Evolutionary conservation across 768 basidiomycete genomes (phyloP).

Genomic region (Panaeolus cyanescens): DNA sequence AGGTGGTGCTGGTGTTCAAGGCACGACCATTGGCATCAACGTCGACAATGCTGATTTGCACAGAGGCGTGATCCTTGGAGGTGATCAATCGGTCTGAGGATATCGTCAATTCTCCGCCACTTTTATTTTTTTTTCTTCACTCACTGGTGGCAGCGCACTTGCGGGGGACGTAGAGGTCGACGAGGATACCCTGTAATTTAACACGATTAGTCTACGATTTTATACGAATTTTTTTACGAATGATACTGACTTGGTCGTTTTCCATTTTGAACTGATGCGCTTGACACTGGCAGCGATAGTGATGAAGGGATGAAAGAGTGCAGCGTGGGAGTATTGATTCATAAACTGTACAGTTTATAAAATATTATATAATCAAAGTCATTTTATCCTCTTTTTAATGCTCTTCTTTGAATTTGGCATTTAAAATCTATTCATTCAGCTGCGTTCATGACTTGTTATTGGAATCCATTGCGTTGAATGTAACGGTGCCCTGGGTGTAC

Average conservation of each 20-base stretch:
- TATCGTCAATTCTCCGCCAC: neutral
- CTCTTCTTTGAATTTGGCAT: no score
- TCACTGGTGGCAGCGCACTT: slow-evolving; percentile 97
- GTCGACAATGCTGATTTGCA: slow-evolving; percentile 93
- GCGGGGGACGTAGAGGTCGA: slow-evolving; percentile 99
- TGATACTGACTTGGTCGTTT: slow-evolving; percentile 79
- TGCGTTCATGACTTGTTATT: no score
- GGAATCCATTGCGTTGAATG: no score
- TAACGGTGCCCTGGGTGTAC: no score
- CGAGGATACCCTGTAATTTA: slow-evolving; percentile 81
- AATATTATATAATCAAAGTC: no score
- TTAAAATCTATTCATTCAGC: no score
- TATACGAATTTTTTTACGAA: slow-evolving; percentile 4
- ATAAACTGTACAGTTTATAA: slow-evolving; percentile 40
- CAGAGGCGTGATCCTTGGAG: slow-evolving; percentile 98
- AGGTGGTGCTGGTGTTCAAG: slow-evolving; percentile 78
- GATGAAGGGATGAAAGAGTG: slow-evolving; percentile 20
- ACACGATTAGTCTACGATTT: slow-evolving; percentile 4
- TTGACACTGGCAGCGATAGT: slow-evolving; percentile 21
- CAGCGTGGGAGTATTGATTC: slow-evolving; percentile 35
- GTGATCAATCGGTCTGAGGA: slow-evolving; percentile 91
- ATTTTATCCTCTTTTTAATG: no score
- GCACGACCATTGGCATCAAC: slow-evolving; percentile 91
- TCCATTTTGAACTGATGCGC: slow-evolving; percentile 61
- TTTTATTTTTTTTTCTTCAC: slow-evolving; percentile 31